These are phyloP conservation scores for Nannochloropsis gaditana DNA, from an alignment of 108 stramenopile species.

Conservation along the genomic window DNA sequence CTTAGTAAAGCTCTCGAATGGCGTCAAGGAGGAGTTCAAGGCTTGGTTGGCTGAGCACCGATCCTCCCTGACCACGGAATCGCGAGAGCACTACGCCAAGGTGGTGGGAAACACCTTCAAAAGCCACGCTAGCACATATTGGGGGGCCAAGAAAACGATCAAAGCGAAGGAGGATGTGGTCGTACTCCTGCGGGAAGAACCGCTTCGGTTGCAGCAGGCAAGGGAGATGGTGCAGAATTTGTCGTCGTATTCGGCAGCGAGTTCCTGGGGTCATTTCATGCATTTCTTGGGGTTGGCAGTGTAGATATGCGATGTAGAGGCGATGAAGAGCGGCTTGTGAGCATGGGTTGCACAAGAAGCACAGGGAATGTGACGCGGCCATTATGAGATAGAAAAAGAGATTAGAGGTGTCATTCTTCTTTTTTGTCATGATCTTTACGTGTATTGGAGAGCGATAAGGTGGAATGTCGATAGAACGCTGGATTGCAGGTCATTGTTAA, in stretches of 20 bases:
- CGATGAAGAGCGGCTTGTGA: not conserved
- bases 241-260: not conserved
- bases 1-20: not conserved
- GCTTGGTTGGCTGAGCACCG: not conserved
- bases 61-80: not conserved
- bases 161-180: not conserved
- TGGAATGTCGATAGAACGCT: too few species aligned
- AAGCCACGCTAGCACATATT: not conserved
- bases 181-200: not conserved
- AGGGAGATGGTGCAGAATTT: not conserved
- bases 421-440: not conserved
- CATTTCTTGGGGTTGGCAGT: conserved; percentile 13
- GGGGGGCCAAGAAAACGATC: not conserved
- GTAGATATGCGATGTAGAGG: not conserved
- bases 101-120: not conserved
- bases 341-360: too few species aligned
- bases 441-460: too few species aligned
- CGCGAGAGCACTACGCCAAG: not conserved
- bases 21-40: not conserved
- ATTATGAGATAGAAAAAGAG: not conserved
- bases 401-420: not conserved
- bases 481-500: too few species aligned
- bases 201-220: not conserved
- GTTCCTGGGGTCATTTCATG: conserved; percentile 18
- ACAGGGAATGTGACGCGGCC: not conserved